A percentile compares a stretch with the other conserved stretches of the same genome.
Conservation (phyloP, 2,329 filamentous ascomycete genomes). For the Apiospora pterosperma region DNA sequence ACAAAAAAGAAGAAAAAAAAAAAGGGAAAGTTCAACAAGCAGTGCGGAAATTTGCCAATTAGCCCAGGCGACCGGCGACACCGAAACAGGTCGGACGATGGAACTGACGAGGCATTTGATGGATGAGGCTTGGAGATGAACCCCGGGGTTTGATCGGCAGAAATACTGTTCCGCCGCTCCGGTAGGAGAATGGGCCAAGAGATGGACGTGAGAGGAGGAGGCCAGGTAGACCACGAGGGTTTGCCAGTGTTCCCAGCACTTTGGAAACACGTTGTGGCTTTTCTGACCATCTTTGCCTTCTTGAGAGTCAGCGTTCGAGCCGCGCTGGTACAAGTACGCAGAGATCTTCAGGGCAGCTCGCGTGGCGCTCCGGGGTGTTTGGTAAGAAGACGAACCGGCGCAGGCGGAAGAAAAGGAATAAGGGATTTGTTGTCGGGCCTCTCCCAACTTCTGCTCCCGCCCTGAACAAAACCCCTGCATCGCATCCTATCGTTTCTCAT, state of each 20-base stretch:
- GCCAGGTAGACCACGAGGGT: neutral
- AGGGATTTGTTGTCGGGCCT: neutral
- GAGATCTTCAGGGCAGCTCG: conserved; percentile 16
- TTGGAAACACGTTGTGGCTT: conserved; percentile 1
- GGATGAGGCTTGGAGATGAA: neutral
- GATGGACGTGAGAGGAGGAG: neutral
- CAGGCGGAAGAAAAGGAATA: neutral
- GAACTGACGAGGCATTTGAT: neutral
- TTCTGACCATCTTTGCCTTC: neutral
- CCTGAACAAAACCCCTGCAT: neutral
- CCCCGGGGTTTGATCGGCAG: neutral
- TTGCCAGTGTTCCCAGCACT: neutral
- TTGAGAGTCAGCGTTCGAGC: neutral
- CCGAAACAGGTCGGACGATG: neutral
- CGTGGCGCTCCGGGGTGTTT: conserved; percentile 8
- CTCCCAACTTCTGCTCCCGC: neutral
- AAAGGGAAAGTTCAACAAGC: neutral
- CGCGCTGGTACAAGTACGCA: neutral
- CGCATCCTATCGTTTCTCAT: neutral
- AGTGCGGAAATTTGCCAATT: neutral
- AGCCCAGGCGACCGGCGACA: neutral
- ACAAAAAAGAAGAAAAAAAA: neutral
- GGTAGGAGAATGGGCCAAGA: neutral
- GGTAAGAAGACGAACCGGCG: neutral
- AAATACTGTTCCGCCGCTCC: neutral